Evolutionary conservation across 768 basidiomycete genomes (phyloP).

Genomic region (Termitomyces heimii): DNA sequence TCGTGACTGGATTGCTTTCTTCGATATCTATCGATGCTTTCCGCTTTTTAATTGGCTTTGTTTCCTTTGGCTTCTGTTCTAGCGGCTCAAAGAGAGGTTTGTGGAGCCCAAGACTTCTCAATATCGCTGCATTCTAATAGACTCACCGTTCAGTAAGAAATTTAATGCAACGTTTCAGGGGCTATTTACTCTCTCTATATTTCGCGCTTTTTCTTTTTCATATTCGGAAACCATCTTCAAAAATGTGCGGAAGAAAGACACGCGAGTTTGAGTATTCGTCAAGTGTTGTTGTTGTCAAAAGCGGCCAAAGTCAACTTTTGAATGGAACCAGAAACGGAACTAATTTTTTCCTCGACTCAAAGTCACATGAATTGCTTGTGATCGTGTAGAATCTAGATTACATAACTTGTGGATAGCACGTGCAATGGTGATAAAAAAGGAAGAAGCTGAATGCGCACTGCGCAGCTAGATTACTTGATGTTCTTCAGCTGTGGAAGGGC

Average conservation of each 20-base stretch:
- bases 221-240: constrained; percentile 23
- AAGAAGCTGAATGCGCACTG: neutral
- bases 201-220: constrained; percentile 25
- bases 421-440: neutral
- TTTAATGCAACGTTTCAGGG: neutral
- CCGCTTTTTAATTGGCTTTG: constrained; percentile 33
- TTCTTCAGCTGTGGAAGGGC: constrained; percentile 44
- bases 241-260: neutral
- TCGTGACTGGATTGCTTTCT: constrained; percentile 16
- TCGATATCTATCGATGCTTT: constrained; percentile 24
- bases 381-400: constrained; percentile 6
- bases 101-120: constrained; percentile 39
- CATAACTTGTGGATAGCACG: neutral
- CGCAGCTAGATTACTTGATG: constrained; percentile 36
- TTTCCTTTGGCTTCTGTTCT: constrained; percentile 30
- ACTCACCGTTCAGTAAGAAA: neutral
- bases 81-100: constrained; percentile 40
- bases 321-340: neutral
- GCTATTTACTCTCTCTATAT: constrained; percentile 24
- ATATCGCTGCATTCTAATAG: constrained; percentile 34
- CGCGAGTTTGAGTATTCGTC: neutral
- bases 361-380: constrained; percentile 17
- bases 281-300: neutral
- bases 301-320: neutral
- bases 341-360: neutral